Percentiles rank a stretch among this genome's conserved stretches.
Evolutionary conservation across 176 grass and related monocot species (phyloP).

Genomic region (Lolium rigidum): DNA sequence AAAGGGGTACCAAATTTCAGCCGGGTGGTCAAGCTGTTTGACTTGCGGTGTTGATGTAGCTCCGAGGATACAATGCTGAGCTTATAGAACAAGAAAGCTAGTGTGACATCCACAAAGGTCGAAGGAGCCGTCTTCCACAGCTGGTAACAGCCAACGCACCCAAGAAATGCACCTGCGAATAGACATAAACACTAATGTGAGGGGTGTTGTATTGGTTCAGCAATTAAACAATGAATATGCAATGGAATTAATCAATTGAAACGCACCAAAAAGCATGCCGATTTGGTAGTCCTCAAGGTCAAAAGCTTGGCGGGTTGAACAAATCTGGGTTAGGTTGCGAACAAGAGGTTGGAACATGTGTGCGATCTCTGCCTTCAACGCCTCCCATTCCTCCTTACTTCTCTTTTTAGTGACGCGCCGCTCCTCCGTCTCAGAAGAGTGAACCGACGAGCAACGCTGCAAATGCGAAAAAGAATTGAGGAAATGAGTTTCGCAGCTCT

Average conservation of each 20-base stretch:
- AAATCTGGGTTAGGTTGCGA: neutral
- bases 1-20: neutral
- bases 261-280: neutral
- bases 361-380: neutral
- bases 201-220: neutral
- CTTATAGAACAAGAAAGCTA: neutral
- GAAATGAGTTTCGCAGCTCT: too few species aligned
- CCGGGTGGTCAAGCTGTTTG: neutral
- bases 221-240: neutral
- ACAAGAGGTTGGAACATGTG: neutral
- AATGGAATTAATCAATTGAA: neutral
- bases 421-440: neutral
- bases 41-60: neutral
- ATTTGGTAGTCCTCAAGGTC: slow-evolving; percentile 5
- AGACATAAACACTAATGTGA: neutral
- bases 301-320: neutral
- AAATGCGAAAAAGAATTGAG: neutral
- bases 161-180: slow-evolving; percentile 17
- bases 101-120: neutral
- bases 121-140: slow-evolving; percentile 14
- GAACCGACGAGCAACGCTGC: neutral
- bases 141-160: neutral
- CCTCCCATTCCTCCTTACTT: neutral
- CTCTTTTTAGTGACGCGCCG: neutral
- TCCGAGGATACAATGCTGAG: slow-evolving; percentile 12